Conservation (phyloP, 371 early-diverging fungal species). For the Mucor plumbeus region DNA sequence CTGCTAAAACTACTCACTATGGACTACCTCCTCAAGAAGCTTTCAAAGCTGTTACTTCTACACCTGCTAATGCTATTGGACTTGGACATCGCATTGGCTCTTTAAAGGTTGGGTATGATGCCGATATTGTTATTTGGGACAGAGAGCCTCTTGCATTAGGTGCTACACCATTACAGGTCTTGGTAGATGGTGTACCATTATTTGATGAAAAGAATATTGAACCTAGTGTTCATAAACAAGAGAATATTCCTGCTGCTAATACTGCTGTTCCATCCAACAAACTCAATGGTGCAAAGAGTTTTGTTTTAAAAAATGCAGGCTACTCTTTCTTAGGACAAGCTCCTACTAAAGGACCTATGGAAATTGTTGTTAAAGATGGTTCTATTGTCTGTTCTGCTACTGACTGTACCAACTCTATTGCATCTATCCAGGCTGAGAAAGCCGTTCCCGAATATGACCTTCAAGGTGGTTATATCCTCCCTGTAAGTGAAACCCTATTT, state of each 20-base stretch:
- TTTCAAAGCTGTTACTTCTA: slow-evolving; percentile 70
- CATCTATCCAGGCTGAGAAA: slow-evolving; percentile 9
- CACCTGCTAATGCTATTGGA: slow-evolving; percentile 79
- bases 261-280: background rate
- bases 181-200: slow-evolving; percentile 70
- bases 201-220: slow-evolving; percentile 39
- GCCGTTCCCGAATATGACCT: slow-evolving; percentile 32
- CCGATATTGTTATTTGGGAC: slow-evolving; percentile 76
- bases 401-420: slow-evolving; percentile 29
- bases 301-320: slow-evolving; percentile 46
- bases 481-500: slow-evolving; percentile 24
- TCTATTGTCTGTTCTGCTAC: slow-evolving; percentile 53
- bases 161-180: slow-evolving; percentile 72
- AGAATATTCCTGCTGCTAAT: background rate
- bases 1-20: slow-evolving; percentile 74
- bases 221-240: background rate
- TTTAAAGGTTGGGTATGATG: slow-evolving; percentile 73
- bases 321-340: slow-evolving; percentile 33
- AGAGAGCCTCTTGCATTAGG: slow-evolving; percentile 70
- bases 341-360: slow-evolving; percentile 27
- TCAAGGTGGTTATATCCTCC: slow-evolving; percentile 47
- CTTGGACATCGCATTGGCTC: slow-evolving; percentile 72
- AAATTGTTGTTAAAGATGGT: slow-evolving; percentile 54
- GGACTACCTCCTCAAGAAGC: slow-evolving; percentile 67
- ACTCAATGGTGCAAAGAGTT: slow-evolving; percentile 22